A percentile compares a stretch with the other conserved stretches of the same genome.
Conservation (phyloP, 2,329 filamentous ascomycete genomes). For the Salinomyces thailandicus region DNA sequence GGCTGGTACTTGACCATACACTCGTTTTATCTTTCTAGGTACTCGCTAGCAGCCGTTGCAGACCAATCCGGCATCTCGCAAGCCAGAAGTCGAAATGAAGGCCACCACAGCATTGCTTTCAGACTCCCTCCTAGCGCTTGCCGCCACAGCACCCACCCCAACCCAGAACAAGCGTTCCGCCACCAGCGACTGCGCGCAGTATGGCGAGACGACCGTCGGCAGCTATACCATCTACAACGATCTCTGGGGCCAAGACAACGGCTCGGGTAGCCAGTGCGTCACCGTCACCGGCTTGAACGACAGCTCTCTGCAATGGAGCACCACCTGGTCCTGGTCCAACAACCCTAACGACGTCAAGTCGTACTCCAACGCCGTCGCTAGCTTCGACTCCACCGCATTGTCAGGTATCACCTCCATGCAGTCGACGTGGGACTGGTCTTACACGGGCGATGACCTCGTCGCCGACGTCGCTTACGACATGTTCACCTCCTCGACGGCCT, state of each 20-base stretch:
- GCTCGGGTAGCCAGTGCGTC: conserved; percentile 38
- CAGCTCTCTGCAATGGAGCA: conserved; percentile 34
- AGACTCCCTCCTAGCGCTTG: not conserved
- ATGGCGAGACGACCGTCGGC: not conserved
- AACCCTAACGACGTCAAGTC: conserved; percentile 31
- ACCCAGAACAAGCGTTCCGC: not conserved
- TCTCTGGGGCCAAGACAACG: conserved; percentile 33
- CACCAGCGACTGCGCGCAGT: conserved; percentile 4
- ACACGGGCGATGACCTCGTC: conserved; percentile 39
- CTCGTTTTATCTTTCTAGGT: not conserved
- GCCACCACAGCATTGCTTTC: not conserved
- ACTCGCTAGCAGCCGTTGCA: not conserved
- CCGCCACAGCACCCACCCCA: conserved; percentile 1
- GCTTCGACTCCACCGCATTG: conserved; percentile 22
- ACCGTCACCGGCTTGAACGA: conserved; percentile 30
- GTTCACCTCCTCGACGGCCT: conserved; percentile 43
- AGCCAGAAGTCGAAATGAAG: conserved; percentile 2
- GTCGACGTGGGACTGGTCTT: conserved; percentile 39
- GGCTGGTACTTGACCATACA: not conserved
- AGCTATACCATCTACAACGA: conserved; percentile 31
- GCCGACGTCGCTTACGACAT: conserved; percentile 55
- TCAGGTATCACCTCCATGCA: conserved; percentile 32
- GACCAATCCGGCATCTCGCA: no score
- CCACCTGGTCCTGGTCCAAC: conserved; percentile 26
- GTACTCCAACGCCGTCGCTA: conserved; percentile 33